Percentiles rank a stretch among this genome's conserved stretches.
Evolutionary conservation across 2,329 filamentous ascomycete species (phyloP).

Genomic region (Hawksworthiomyces lignivorus): DNA sequence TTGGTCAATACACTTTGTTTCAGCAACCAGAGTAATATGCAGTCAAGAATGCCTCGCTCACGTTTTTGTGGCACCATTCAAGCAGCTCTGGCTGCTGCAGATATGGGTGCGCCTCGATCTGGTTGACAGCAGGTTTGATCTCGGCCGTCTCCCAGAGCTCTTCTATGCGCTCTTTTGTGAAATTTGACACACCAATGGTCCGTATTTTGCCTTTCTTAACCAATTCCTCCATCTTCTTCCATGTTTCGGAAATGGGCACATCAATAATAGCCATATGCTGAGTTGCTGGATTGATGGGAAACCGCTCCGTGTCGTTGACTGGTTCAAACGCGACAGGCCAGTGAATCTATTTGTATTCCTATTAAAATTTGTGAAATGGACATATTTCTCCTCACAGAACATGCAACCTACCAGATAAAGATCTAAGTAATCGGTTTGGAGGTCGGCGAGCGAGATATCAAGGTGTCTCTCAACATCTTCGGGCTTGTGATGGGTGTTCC

Average conservation of each 20-base stretch:
- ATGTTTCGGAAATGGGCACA: constrained; percentile 29
- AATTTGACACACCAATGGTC: constrained; percentile 55
- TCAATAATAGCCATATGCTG: constrained; percentile 28
- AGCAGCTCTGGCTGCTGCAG: constrained; percentile 52
- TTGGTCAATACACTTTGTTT: too few species aligned
- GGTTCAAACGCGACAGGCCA: constrained; percentile 40
- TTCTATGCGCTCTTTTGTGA: constrained; percentile 49
- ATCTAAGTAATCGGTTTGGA: constrained; percentile 60
- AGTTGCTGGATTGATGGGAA: constrained; percentile 5
- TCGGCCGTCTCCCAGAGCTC: constrained; percentile 42
- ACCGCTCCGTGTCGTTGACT: not conserved
- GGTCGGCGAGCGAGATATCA: constrained; percentile 43
- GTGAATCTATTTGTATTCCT: constrained; percentile 40
- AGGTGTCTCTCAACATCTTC: constrained; percentile 54
- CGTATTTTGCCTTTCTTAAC: constrained; percentile 43
- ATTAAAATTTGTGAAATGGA: not conserved
- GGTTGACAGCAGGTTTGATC: constrained; percentile 44
- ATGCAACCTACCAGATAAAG: constrained; percentile 41
- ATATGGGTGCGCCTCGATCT: constrained; percentile 65
- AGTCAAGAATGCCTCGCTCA: not conserved
- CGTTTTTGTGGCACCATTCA: constrained; percentile 42
- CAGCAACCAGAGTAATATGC: not conserved
- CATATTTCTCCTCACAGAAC: not conserved
- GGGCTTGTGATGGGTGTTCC: constrained; percentile 53
- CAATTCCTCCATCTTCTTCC: constrained; percentile 49